Evolutionary conservation across 2,329 filamentous ascomycete species (phyloP).

Genomic region (Xylariaceae sp.): DNA sequence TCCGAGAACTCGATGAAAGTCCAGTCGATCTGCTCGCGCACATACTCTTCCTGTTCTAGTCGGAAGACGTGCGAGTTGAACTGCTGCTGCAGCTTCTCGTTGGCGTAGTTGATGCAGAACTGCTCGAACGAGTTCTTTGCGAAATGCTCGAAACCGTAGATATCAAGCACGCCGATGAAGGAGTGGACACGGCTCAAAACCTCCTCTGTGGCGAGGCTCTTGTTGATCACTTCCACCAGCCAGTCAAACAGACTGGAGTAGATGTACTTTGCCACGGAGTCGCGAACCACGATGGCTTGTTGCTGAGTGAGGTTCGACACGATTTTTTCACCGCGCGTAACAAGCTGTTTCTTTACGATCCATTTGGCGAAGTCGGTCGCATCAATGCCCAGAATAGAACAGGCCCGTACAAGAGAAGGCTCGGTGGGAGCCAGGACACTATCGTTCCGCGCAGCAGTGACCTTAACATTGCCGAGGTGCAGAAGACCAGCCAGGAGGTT

Average conservation of each 20-base stretch:
- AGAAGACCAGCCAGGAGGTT: slow-evolving; percentile 82
- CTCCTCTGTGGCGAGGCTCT: slow-evolving; percentile 80
- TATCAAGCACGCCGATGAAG: slow-evolving; percentile 98
- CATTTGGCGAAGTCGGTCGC: slow-evolving; percentile 85
- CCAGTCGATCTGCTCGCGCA: slow-evolving; percentile 96
- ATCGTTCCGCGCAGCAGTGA: slow-evolving; percentile 82
- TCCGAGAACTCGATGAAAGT: slow-evolving; percentile 99
- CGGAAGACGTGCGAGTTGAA: slow-evolving; percentile 99
- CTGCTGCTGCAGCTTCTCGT: slow-evolving; percentile 97
- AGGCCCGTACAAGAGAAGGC: slow-evolving; percentile 75
- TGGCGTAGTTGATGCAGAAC: slow-evolving; percentile 99
- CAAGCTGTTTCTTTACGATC: slow-evolving; percentile 98
- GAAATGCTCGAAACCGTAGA: slow-evolving; percentile 98
- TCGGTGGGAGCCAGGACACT: slow-evolving; percentile 77
- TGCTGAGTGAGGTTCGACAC: slow-evolving; percentile 91
- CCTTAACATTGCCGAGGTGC: slow-evolving; percentile 95
- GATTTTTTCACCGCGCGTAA: slow-evolving; percentile 96
- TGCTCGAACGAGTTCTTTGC: slow-evolving; percentile 99
- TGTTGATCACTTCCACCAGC: slow-evolving; percentile 96
- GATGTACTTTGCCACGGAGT: slow-evolving; percentile 97
- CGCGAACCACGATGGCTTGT: slow-evolving; percentile 88
- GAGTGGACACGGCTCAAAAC: slow-evolving; percentile 76
- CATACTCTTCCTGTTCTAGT: slow-evolving; percentile 95
- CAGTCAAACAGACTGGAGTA: slow-evolving; percentile 98
- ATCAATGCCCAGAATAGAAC: slow-evolving; percentile 81